These are phyloP conservation scores for Schizothecium vesticola DNA, from an alignment of 495 filamentous ascomycete species.

Conservation along the genomic window DNA sequence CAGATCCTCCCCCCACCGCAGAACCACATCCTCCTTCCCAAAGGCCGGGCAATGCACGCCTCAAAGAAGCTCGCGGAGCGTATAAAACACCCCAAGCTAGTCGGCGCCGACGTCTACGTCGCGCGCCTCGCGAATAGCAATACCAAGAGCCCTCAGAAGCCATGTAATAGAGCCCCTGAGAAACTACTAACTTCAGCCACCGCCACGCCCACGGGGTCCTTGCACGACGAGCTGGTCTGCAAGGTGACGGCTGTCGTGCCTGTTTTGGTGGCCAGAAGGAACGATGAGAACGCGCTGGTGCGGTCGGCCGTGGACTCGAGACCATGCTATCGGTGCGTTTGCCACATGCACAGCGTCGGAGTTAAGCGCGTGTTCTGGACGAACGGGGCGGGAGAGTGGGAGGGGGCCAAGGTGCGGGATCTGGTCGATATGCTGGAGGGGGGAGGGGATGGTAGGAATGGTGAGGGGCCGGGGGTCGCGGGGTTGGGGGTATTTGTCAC, in stretches of 20 bases:
- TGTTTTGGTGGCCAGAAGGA: neutral
- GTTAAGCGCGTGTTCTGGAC: conserved; percentile 54
- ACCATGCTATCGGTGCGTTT: conserved; percentile 49
- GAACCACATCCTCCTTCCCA: conserved; percentile 20
- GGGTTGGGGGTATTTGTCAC: conserved; percentile 40
- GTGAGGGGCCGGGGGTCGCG: conserved; percentile 6
- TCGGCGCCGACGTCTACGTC: conserved; percentile 50
- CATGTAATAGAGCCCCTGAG: neutral
- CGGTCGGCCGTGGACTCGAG: conserved; percentile 31
- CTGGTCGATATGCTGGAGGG: conserved; percentile 41
- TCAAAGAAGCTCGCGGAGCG: conserved; percentile 26
- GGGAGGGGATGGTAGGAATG: neutral
- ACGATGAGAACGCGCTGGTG: neutral
- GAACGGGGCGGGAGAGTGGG: conserved; percentile 41
- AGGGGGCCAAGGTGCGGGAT: conserved; percentile 46
- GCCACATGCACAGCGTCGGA: conserved; percentile 46
- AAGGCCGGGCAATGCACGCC: conserved; percentile 17
- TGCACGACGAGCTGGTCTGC: conserved; percentile 42
- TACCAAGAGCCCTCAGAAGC: neutral
- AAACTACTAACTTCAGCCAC: neutral
- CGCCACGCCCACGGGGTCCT: conserved; percentile 27
- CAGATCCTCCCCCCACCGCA: neutral
- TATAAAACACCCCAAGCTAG: conserved; percentile 41
- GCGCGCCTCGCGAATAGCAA: conserved; percentile 33
- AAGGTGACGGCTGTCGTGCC: neutral